Evolutionary conservation across 1,284 basidiomycete genomes (phyloP).

Genomic region (Schizopora paradoxa): DNA sequence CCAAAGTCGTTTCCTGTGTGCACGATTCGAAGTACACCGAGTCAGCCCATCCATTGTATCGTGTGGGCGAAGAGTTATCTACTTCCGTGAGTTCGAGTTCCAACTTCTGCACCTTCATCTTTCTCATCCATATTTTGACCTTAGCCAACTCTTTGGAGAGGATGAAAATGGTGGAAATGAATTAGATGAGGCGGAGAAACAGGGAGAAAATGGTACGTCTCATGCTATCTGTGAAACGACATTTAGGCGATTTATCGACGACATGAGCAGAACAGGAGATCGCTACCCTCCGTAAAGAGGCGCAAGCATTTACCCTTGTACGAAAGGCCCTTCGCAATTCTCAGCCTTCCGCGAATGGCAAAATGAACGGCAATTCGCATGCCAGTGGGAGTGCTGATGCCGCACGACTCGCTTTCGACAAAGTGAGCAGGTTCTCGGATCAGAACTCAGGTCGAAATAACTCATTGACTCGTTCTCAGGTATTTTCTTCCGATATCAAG

Average conservation of each 20-base stretch:
- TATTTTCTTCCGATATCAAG: slow-evolving; percentile 85
- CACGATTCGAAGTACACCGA: slow-evolving; percentile 96
- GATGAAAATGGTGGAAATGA: slow-evolving; percentile 77
- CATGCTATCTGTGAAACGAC: background rate
- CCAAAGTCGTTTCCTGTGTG: slow-evolving; percentile 97
- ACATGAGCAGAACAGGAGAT: slow-evolving; percentile 78
- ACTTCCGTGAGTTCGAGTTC: slow-evolving; percentile 64
- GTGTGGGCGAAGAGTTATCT: slow-evolving; percentile 99
- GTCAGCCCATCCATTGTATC: slow-evolving; percentile 97
- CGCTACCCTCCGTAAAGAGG: slow-evolving; percentile 83
- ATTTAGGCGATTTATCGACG: background rate
- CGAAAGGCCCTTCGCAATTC: slow-evolving; percentile 55
- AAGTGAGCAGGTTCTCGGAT: slow-evolving; percentile 45
- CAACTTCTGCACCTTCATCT: slow-evolving; percentile 5
- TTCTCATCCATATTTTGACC: background rate
- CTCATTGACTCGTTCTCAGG: slow-evolving; percentile 38
- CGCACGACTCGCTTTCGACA: slow-evolving; percentile 76
- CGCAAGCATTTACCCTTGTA: slow-evolving; percentile 80
- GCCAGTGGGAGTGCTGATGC: slow-evolving; percentile 41
- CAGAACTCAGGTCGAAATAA: background rate
- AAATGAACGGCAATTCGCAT: slow-evolving; percentile 4
- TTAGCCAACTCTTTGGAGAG: slow-evolving; percentile 91
- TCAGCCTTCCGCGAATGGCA: slow-evolving; percentile 4
- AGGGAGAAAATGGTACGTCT: slow-evolving; percentile 77
- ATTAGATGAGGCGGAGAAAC: slow-evolving; percentile 79